Evolutionary conservation across 352 stramenopile genomes (phyloP).

Genomic region (Peronospora farinosa): DNA sequence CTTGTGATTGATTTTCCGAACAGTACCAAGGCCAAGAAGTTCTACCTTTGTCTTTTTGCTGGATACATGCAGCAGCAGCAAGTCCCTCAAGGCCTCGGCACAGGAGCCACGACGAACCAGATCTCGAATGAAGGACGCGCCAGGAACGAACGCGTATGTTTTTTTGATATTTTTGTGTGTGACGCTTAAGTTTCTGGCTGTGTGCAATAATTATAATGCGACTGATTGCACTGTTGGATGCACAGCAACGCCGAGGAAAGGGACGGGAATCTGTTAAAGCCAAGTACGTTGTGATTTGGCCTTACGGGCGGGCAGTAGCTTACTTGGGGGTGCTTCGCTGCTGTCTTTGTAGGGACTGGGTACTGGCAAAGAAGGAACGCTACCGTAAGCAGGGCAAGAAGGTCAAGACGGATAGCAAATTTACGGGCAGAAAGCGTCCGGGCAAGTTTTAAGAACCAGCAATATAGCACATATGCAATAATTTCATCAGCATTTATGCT

Average conservation of each 20-base stretch:
- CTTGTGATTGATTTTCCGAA: slow-evolving; percentile 99
- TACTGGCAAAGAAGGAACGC: slow-evolving; percentile 96
- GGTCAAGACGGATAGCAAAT: slow-evolving; percentile 97
- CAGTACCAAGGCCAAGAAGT: slow-evolving; percentile 99
- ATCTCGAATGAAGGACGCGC: slow-evolving; percentile 57
- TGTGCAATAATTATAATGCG: slow-evolving; percentile 5
- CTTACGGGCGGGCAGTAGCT: background rate
- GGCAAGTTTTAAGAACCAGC: slow-evolving; percentile 87
- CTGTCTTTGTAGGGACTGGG: slow-evolving; percentile 82
- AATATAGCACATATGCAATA: background rate
- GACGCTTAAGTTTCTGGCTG: background rate
- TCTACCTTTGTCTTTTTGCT: slow-evolving; percentile 98
- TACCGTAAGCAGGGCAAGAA: slow-evolving; percentile 97
- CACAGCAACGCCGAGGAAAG: slow-evolving; percentile 48
- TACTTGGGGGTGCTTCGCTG: slow-evolving; percentile 29
- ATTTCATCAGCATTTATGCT: too few species aligned
- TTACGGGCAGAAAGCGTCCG: slow-evolving; percentile 94
- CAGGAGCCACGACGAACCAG: slow-evolving; percentile 43
- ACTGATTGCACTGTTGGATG: background rate
- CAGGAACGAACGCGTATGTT: slow-evolving; percentile 50
- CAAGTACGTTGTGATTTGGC: slow-evolving; percentile 32
- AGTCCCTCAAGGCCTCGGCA: slow-evolving; percentile 79
- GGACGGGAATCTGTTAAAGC: slow-evolving; percentile 51
- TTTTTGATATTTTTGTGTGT: background rate
- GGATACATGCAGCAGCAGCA: slow-evolving; percentile 77